phyloP scores from a whole-genome alignment of 2,329 filamentous ascomycete genomes.

The Raffaelea arxii region DNA sequence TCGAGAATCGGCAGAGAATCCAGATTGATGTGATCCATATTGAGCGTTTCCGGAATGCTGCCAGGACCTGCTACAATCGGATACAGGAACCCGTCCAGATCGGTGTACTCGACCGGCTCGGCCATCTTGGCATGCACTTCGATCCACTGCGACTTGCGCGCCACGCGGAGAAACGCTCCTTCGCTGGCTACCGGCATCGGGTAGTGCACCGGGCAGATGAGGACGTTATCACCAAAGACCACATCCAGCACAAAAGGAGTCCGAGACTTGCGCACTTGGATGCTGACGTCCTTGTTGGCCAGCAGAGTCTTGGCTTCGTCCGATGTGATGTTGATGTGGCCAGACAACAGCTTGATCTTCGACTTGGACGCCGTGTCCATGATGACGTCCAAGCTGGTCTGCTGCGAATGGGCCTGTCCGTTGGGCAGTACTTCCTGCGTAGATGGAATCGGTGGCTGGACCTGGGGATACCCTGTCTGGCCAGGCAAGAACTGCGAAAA shows the following conservation, averaged over 20 bases:
- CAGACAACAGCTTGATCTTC: constrained; percentile 26
- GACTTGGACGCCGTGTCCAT: constrained; percentile 14
- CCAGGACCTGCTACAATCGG: neutral
- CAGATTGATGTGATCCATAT: constrained; percentile 32
- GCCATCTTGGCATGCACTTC: constrained; percentile 30
- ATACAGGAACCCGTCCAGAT: constrained; percentile 14
- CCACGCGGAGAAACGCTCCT: constrained; percentile 28
- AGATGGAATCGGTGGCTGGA: constrained; percentile 14
- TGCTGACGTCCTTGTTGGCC: constrained; percentile 25
- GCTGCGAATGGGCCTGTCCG: neutral
- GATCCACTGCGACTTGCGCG: constrained; percentile 32
- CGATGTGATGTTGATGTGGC: constrained; percentile 27
- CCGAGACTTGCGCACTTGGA: constrained; percentile 24
- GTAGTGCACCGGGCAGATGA: constrained; percentile 26
- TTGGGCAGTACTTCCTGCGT: too few species aligned
- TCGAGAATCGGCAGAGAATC: constrained; percentile 33
- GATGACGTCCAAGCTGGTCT: too few species aligned
- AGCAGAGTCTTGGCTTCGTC: constrained; percentile 26
- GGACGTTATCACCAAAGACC: constrained; percentile 22
- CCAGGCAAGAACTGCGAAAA: constrained; percentile 27
- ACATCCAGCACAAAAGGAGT: constrained; percentile 31
- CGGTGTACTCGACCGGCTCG: constrained; percentile 13
- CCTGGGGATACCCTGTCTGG: constrained; percentile 18
- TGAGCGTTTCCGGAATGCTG: constrained; percentile 25
- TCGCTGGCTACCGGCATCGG: constrained; percentile 28